Base-by-base conservation (phyloP, 495 filamentous ascomycete genomes). In the Penicillium macrosclerotiorum region DNA sequence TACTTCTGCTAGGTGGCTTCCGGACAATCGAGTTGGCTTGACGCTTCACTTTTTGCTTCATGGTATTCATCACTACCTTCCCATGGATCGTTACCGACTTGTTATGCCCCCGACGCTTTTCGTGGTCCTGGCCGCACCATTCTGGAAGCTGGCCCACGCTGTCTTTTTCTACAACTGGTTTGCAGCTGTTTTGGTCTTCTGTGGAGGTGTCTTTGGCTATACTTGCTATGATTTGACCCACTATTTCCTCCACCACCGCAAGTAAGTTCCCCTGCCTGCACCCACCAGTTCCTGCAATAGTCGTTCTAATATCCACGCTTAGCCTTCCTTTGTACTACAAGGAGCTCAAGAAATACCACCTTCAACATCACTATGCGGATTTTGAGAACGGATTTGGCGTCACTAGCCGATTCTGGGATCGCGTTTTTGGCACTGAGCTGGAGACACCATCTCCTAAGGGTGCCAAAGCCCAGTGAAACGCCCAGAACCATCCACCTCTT, bases 211-310 rank as follows among this genome's bases (percentile, higher is more conserved):
- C 36, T 95, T 95, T 53, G 94, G 94, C 19, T 99, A 97, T 60
- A 78, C 96, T 40, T 88, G 85, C 71, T 99, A 99, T 72, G 94
- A 99, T 61, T 48, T 96, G 72, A 97, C 93, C 11, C 94, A 99
- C 67, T 99, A 97, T 71, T 96, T 97, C 79, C 81, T 99, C n/a
- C 94, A 99, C 65, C 94, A 99, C 68, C 84, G 85, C 70, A 95
- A 87, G 82, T 86, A 62, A 69, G 80, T 77, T 55, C 22, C 47
- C 29, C 24, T 14, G 4, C 9, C 16, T 5, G 16, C 19, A 16
- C 25, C 12, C 14, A 14, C 6, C 11, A 11, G 11, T 47, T 33
- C 5, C 1, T 18, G 5, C 16, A 8, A 12, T 45, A 8, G 26
- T 27, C 12, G 38, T 45, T 20, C 58, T 64, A 42, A 67, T 16